Evolutionary conservation across 306 rosid species (phyloP).

Genomic region (Mimosa pudica): DNA sequence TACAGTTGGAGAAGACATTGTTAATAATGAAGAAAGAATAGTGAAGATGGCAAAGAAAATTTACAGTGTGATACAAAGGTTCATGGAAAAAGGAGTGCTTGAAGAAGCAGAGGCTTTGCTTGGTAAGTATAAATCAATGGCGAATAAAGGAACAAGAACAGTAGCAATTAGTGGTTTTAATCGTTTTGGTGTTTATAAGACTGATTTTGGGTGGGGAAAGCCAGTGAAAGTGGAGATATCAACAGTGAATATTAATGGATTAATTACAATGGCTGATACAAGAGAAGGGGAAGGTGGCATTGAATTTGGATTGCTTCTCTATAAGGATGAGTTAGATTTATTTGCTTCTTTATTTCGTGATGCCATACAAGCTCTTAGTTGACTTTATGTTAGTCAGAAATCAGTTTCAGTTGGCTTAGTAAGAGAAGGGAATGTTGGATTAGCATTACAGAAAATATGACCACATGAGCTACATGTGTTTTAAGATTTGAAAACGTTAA

Average conservation of each 20-base stretch:
- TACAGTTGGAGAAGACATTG: neutral
- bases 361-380: neutral
- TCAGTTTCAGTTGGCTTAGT: neutral
- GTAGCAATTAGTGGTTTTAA: slow-evolving; percentile 46
- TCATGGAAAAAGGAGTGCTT: slow-evolving; percentile 11
- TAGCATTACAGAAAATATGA: too few species aligned
- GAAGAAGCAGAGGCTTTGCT: slow-evolving; percentile 9
- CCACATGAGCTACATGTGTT: too few species aligned
- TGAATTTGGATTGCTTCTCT: slow-evolving; percentile 36
- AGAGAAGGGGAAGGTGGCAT: slow-evolving; percentile 30
- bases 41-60: slow-evolving; percentile 15
- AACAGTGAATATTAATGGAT: slow-evolving; percentile 29
- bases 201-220: slow-evolving; percentile 22
- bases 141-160: neutral
- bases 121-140: neutral
- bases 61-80: neutral
- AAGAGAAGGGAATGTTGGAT: too few species aligned
- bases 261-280: slow-evolving; percentile 34
- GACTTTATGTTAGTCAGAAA: neutral
- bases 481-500: too few species aligned
- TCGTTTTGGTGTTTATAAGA: slow-evolving; percentile 32
- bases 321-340: slow-evolving; percentile 17
- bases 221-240: slow-evolving; percentile 4
- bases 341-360: slow-evolving; percentile 11
- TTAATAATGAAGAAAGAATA: slow-evolving; percentile 29